Percentiles rank a stretch among this genome's conserved stretches.
These are phyloP conservation scores for Jamesozyma hellenica DNA, from an alignment of 805 yeast species.

Conservation along the genomic window DNA sequence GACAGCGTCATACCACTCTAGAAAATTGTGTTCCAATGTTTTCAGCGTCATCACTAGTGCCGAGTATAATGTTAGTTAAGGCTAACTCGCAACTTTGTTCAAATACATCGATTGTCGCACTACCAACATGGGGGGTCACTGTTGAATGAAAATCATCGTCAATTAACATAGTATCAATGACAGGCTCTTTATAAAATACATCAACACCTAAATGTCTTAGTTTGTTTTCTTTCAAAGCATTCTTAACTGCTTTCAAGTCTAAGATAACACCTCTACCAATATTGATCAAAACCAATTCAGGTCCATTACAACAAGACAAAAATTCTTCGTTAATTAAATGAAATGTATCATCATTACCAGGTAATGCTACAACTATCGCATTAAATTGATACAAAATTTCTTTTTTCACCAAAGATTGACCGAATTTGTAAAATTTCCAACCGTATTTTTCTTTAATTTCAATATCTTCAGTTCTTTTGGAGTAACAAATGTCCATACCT, in stretches of 20 bases:
- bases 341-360: slow-evolving; percentile 43
- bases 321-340: slow-evolving; percentile 38
- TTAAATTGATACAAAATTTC: slow-evolving; percentile 35
- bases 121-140: slow-evolving; percentile 55
- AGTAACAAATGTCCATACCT: slow-evolving; percentile 51
- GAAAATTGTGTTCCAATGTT: background rate
- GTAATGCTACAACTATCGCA: slow-evolving; percentile 46
- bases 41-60: background rate
- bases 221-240: slow-evolving; percentile 34
- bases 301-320: slow-evolving; percentile 23
- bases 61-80: slow-evolving; percentile 11
- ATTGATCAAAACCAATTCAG: slow-evolving; percentile 35
- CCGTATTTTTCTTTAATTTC: slow-evolving; percentile 16
- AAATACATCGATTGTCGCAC: slow-evolving; percentile 41
- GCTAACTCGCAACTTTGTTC: slow-evolving; percentile 34
- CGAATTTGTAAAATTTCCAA: slow-evolving; percentile 31
- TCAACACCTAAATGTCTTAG: slow-evolving; percentile 51
- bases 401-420: slow-evolving; percentile 20
- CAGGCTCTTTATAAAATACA: slow-evolving; percentile 50
- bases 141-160: slow-evolving; percentile 27
- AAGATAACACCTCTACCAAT: slow-evolving; percentile 51
- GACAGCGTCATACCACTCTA: slow-evolving; percentile 4
- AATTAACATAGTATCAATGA: slow-evolving; percentile 16
- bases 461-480: slow-evolving; percentile 35
- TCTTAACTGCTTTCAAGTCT: slow-evolving; percentile 42